Evolutionary conservation across 1,139 yeast species (phyloP), one percentile per base, ranked within the genome.

Genomic region (Yamadazyma songkhlaensis): DNA sequence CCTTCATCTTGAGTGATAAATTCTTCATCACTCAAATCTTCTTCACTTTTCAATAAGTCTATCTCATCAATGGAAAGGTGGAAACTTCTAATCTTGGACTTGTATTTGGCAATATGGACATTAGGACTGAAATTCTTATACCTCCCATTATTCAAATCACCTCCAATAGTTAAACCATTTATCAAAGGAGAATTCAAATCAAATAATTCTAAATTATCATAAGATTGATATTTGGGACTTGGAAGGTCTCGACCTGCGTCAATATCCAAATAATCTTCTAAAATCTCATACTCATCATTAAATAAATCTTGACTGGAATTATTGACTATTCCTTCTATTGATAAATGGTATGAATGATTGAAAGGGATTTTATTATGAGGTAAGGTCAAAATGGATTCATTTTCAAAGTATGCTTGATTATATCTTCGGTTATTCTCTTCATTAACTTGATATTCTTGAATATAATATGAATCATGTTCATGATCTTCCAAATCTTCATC

Each of bases 161-260:
- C 50, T 0, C 72, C 72, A 13, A 66, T 48, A 1, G 68, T 67
- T 14, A 67, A 47, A 0, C 73, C 72, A 43, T 62, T 66, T 10
- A 67, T 60, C 8, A 67, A 44, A 1, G 72, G 73, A 23, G 70
- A 62, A 36, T 50, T 55, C 8, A 61, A 44, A 32, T 64, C 72
- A 42, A 48, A 62, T 4, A 62, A 42, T 17, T 58, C 59, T 25
- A 59, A 46, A 26, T 50, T 42, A 14, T 47, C 51, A 27, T 24
- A 25, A 3, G 46, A 32, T 37, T 39, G 38, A 30, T 37, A 34
- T 24, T 34, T 38, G 15, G 49, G 41, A 3, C 25, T 17, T 10
- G 10, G 20, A 15, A n/a, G 15, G 6, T 11, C 17, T 4, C 30
- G 11, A 15, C 20, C 33, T 13, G 38, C 36, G 11, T 43, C 42